These are phyloP conservation scores for Chiua virens DNA, from an alignment of 768 basidiomycete genomes.

Conservation along the genomic window DNA sequence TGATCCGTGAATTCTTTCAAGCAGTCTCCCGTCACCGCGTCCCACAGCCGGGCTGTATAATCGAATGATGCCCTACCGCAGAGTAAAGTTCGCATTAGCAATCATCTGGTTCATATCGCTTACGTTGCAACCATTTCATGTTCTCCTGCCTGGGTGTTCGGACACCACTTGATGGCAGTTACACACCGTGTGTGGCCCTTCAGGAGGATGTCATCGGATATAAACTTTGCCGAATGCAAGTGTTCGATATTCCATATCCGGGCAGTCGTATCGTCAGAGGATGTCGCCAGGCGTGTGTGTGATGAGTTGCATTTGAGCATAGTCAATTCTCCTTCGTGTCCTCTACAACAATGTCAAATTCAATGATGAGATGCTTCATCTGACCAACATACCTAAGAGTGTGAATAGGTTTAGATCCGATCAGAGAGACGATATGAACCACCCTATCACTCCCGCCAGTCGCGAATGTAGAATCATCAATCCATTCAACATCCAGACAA, in stretches of 20 bases:
- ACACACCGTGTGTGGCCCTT: slow-evolving; percentile 67
- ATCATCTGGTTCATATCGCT: slow-evolving; percentile 24
- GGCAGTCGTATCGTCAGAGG: slow-evolving; percentile 79
- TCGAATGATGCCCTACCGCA: slow-evolving; percentile 73
- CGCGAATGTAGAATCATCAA: slow-evolving; percentile 67
- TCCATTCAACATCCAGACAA: slow-evolving; percentile 81
- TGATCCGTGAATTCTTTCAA: slow-evolving; percentile 71
- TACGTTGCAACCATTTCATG: slow-evolving; percentile 75
- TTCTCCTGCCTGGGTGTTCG: slow-evolving; percentile 42
- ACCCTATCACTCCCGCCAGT: slow-evolving; percentile 70
- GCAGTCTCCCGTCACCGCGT: slow-evolving; percentile 75
- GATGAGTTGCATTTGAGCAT: slow-evolving; percentile 69
- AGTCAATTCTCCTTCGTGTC: slow-evolving; percentile 76
- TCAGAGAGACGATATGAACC: slow-evolving; percentile 61
- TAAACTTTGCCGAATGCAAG: slow-evolving; percentile 31
- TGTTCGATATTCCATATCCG: slow-evolving; percentile 72
- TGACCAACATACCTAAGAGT: slow-evolving; percentile 54
- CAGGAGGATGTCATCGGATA: slow-evolving; percentile 37
- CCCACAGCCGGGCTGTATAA: slow-evolving; percentile 78
- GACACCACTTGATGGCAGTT: slow-evolving; percentile 70
- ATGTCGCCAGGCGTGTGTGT: slow-evolving; percentile 71
- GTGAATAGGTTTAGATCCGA: slow-evolving; percentile 52
- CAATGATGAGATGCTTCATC: not conserved
- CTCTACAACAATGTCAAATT: slow-evolving; percentile 40
- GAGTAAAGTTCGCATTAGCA: not conserved